phyloP scores from a whole-genome alignment of 169 alveolate species.

The Plasmodium falciparum region DNA sequence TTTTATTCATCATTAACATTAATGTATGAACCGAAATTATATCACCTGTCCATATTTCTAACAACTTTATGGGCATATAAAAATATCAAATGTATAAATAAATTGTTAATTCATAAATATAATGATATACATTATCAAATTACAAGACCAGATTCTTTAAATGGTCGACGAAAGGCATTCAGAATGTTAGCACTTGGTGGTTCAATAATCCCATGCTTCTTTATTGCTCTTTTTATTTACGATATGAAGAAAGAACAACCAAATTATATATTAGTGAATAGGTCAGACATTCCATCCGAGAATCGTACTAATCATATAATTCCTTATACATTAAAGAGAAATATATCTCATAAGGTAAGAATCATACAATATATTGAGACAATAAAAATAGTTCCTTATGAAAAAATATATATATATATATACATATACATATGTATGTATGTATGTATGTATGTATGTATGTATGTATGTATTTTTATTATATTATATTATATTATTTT shows the following conservation, averaged over 20 bases:
- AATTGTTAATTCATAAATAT: conserved; percentile 40
- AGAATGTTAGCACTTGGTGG: conserved; percentile 55
- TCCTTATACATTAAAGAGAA: conserved; percentile 39
- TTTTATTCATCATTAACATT: conserved; percentile 33
- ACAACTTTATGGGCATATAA: conserved; percentile 53
- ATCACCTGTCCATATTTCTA: conserved; percentile 33
- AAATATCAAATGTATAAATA: conserved; percentile 41
- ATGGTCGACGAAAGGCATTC: conserved; percentile 39
- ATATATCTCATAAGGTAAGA: conserved; percentile 33
- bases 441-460: not conserved
- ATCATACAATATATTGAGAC: not conserved
- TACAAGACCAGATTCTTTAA: conserved; percentile 57
- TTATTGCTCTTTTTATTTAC: conserved; percentile 36
- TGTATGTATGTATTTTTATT: not conserved
- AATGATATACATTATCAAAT: conserved; percentile 58
- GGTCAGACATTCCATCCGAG: not conserved
- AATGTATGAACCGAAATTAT: conserved; percentile 59
- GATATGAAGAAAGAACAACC: conserved; percentile 19
- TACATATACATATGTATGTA: not conserved
- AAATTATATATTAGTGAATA: conserved; percentile 1
- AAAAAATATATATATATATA: not conserved
- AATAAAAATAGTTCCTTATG: not conserved
- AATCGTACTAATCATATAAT: not conserved
- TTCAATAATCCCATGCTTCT: conserved; percentile 21
- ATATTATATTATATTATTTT: not conserved